Evolutionary conservation across 2,329 filamentous ascomycete species (phyloP).

Genomic region (Blastomyces gilchristii): DNA sequence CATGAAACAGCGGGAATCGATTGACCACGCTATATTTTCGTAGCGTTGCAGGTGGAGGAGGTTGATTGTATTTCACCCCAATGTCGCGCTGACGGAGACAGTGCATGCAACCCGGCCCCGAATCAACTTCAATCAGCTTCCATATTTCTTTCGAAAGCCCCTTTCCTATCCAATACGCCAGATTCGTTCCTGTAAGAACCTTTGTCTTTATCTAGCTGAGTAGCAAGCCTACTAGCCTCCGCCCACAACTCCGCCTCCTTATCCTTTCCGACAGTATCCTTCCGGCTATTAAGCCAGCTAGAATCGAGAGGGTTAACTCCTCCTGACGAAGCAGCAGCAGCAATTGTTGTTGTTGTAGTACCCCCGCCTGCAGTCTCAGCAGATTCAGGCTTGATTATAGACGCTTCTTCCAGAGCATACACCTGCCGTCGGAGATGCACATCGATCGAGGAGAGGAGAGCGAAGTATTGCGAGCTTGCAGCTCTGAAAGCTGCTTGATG

Average conservation of each 20-base stretch:
- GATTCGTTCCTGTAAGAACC: constrained; percentile 13
- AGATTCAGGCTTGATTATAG: constrained; percentile 50
- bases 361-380: constrained; percentile 24
- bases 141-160: constrained; percentile 24
- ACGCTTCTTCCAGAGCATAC: constrained; percentile 69
- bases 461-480: constrained; percentile 53
- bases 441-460: constrained; percentile 61
- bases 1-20: neutral
- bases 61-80: neutral
- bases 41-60: neutral
- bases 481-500: constrained; percentile 51
- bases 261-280: constrained; percentile 67
- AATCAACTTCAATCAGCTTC: constrained; percentile 28
- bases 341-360: constrained; percentile 13
- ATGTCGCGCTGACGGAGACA: neutral
- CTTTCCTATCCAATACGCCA: constrained; percentile 8
- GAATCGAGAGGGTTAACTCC: constrained; percentile 60
- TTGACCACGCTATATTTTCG: neutral
- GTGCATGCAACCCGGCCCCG: neutral
- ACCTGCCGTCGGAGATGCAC: constrained; percentile 66
- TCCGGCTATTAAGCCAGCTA: constrained; percentile 79
- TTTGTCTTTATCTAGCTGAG: constrained; percentile 24
- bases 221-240: constrained; percentile 48
- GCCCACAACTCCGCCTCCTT: constrained; percentile 76
- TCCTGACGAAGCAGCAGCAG: constrained; percentile 16